Base-by-base conservation (phyloP, 768 basidiomycete genomes). In the Lentinula boryana region DNA sequence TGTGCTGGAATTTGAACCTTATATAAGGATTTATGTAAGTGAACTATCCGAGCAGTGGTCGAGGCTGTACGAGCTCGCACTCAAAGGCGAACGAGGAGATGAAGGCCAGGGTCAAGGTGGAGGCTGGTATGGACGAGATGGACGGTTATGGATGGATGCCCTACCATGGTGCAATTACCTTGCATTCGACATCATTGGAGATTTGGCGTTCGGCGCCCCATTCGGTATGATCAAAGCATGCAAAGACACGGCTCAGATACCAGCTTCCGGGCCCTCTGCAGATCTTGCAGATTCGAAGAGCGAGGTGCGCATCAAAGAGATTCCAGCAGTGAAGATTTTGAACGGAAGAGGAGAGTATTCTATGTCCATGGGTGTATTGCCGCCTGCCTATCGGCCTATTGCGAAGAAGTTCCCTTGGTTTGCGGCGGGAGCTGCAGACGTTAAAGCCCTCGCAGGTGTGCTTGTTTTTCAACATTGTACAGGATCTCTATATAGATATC, bases 301-400 rank as follows among this genome's bases (percentile, higher is more conserved):
- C 18, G 67, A 76, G 4, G 69, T 71, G 32, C 80, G 87, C 41
- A 78, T 85, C 38, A 63, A 78, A 13, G 75, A 85, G 64, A 84
- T 94, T 48, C 90, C 93, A 4, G 95, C 92, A 4, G 87, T 93
- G 48, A 75, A 87, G 67, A 93, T 95, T 64, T 80, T 96, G 50
- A 95, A 95, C 70, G 86, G 88, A 59, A 87, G 93, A 21, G 93
- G 93, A 62, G 92, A 93, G 69, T 95, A 81, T 72, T 89, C 89
- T 3, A 91, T 91, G 62, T 85, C 91, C 0, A 85, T 93, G 78
- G 93, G 93, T 12, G 85, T 84, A 9, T 76, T 95, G 15, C 89
- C 91, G 0, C 78, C 84, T 1, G 84, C 78, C 74, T 84, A 88
- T 80, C 82, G 89, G 32, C 88, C 89, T 2, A 73, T 84, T 62